A percentile compares a stretch with the other conserved stretches of the same genome.
Conservation (phyloP, 2,329 filamentous ascomycete genomes). For the Epichloe aotearoae region DNA sequence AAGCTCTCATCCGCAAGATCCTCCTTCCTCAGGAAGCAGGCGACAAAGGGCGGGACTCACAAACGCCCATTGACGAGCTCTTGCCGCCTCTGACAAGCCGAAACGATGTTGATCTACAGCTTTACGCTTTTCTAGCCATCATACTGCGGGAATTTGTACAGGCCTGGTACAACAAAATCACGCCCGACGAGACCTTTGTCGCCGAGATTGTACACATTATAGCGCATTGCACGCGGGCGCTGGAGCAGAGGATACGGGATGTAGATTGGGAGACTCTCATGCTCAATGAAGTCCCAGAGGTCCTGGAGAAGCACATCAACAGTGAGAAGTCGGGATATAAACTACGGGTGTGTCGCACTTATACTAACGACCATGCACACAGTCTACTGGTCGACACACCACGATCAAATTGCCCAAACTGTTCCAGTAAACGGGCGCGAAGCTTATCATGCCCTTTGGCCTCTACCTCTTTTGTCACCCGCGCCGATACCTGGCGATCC, state of each 20-base stretch:
- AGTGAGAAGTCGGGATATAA: constrained; percentile 35
- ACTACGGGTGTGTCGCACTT: background rate
- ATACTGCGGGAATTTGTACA: constrained; percentile 83
- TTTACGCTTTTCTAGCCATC: constrained; percentile 86
- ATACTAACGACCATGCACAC: constrained; percentile 8
- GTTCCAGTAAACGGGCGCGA: constrained; percentile 49
- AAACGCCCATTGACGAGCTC: constrained; percentile 59
- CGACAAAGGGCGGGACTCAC: constrained; percentile 37
- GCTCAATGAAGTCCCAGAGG: constrained; percentile 74
- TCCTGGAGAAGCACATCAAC: constrained; percentile 67
- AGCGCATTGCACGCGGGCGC: constrained; percentile 75
- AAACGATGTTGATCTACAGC: constrained; percentile 82
- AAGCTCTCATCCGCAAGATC: constrained; percentile 66
- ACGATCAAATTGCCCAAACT: constrained; percentile 42
- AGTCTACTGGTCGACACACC: constrained; percentile 63
- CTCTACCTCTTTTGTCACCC: constrained; percentile 68
- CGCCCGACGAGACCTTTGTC: constrained; percentile 76
- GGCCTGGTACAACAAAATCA: constrained; percentile 87
- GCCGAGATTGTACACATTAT: constrained; percentile 82
- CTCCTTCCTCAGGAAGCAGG: constrained; percentile 61
- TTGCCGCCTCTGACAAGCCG: constrained; percentile 87
- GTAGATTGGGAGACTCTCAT: constrained; percentile 73
- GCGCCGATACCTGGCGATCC: constrained; percentile 47
- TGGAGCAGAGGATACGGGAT: constrained; percentile 75
- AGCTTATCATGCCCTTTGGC: constrained; percentile 73